Base-by-base conservation (phyloP, 345 rosid genomes). In the Lepidium sativum region DNA sequence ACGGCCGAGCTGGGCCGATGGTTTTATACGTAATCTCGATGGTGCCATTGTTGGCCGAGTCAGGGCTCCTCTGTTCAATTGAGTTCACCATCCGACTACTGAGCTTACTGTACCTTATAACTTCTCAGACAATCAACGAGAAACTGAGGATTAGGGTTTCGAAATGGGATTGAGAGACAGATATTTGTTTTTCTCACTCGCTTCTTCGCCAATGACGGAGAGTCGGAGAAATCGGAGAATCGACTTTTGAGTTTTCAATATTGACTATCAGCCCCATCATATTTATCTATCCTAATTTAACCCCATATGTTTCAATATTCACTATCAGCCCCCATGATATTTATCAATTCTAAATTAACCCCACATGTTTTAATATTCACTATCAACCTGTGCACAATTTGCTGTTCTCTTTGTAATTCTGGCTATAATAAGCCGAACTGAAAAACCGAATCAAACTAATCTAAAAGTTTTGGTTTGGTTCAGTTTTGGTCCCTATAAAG, bases 1-100 rank as follows among this genome's bases (percentile, higher is more conserved):
- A 81, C 12, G 92, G 84, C 16, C 83, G 88, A 75, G 86, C 73
- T 51, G 95, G 95, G 69, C 97, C 97, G 14, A 90, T 78, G 42
- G 87, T 79, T 80, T 77, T 86, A 74, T 87, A 73, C 4, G 75
- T 70, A 69, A 90, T 82, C 75, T 81, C 89, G 8, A 80, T 82
- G 71, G 50, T 54, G 29, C 63, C 77, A 53, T 69, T 70, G 37
- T 65, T 57, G 47, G 17, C 52, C 38, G 49, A 33, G 6, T 35
- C 42, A 31, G 61, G 34, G 59, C 41, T 60, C 71, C 9, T 71
- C 29, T 72, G 78, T 55, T 68, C 85, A 8, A 40, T 60, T 42
- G 70, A 80, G 45, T 71, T 82, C 21, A 54, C 60, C 71, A 69
- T 68, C 48, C 37, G 51, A 59, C 58, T 3, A 42, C 11, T 48